These are phyloP conservation scores for Alternaria alternata DNA, from an alignment of 2,329 filamentous ascomycete genomes.

Conservation along the genomic window DNA sequence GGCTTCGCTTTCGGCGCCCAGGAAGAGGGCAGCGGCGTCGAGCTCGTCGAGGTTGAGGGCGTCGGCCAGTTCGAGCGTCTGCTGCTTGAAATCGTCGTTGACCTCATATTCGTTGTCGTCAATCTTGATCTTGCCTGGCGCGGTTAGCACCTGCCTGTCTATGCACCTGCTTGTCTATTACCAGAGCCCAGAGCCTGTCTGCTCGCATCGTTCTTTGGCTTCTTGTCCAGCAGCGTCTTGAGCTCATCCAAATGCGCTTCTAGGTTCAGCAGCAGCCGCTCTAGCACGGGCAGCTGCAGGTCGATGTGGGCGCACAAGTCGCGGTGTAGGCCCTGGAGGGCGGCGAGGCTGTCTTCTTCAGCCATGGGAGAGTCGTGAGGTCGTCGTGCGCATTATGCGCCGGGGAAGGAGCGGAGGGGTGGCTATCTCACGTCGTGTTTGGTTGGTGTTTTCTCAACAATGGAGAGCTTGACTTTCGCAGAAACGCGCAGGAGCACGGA, in stretches of 20 bases:
- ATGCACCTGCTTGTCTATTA: constrained; percentile 11
- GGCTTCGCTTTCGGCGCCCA: constrained; percentile 75
- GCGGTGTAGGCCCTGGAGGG: constrained; percentile 83
- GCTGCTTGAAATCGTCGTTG: constrained; percentile 88
- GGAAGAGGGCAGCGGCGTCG: constrained; percentile 77
- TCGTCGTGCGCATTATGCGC: constrained; percentile 44
- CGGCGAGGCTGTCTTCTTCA: constrained; percentile 74
- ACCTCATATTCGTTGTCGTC: constrained; percentile 77
- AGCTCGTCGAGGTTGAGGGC: constrained; percentile 90
- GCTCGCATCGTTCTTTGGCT: constrained; percentile 76
- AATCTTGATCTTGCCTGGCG: constrained; percentile 76
- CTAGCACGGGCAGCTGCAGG: constrained; percentile 72
- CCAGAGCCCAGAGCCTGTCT: constrained; percentile 66
- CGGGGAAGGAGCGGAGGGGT: constrained; percentile 11
- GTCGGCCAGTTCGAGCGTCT: constrained; percentile 81
- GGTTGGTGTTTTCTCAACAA: constrained; percentile 31
- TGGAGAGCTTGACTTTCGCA: constrained; percentile 29
- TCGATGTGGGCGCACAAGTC: constrained; percentile 82
- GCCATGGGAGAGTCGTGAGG: constrained; percentile 64
- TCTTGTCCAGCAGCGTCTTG: constrained; percentile 76
- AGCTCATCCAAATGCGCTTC: constrained; percentile 73
- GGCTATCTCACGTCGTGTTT: constrained; percentile 31
- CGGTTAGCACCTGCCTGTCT: constrained; percentile 20
- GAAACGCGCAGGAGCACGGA: constrained; percentile 42
- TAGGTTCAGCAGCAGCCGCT: constrained; percentile 72